Conservation (phyloP, 163 green algal genomes). For the Volvox carteri region DNA sequence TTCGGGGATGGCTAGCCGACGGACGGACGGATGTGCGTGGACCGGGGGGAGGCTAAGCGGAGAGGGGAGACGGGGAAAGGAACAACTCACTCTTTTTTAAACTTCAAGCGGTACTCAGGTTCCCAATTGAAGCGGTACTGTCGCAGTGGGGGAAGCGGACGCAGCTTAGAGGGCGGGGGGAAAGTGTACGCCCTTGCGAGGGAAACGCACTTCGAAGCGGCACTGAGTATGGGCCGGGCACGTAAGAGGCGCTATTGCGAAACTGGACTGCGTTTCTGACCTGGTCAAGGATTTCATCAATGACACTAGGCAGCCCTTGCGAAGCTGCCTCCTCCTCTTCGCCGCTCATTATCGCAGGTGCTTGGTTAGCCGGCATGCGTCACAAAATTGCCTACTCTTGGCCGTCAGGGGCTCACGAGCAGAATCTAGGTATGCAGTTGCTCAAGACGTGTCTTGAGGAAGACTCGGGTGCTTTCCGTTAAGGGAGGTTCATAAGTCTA, state of each 20-base stretch:
- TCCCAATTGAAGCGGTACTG: constrained; percentile 73
- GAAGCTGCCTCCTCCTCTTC: constrained; percentile 39
- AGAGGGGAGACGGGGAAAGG: no score
- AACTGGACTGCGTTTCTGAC: not conserved
- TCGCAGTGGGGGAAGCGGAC: not conserved
- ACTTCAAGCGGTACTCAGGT: constrained; percentile 71
- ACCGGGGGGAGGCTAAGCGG: no score
- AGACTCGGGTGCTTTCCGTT: no score
- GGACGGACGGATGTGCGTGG: no score
- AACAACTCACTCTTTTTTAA: constrained; percentile 69
- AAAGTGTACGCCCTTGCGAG: no score
- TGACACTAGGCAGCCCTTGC: not conserved
- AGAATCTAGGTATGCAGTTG: no score
- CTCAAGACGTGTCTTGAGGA: no score
- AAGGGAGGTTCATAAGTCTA: not conserved
- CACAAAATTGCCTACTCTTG: no score
- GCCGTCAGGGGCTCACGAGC: no score
- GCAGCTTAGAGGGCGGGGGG: not conserved
- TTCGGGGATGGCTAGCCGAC: no score
- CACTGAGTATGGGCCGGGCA: not conserved
- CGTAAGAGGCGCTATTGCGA: not conserved
- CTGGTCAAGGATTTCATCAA: constrained; percentile 48
- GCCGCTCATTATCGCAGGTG: not conserved
- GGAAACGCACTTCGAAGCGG: not conserved
- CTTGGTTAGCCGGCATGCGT: not conserved